Evolutionary conservation across 2,329 filamentous ascomycete species (phyloP), one percentile per base, ranked within the genome.

Genomic region (Colletotrichum truncatum): DNA sequence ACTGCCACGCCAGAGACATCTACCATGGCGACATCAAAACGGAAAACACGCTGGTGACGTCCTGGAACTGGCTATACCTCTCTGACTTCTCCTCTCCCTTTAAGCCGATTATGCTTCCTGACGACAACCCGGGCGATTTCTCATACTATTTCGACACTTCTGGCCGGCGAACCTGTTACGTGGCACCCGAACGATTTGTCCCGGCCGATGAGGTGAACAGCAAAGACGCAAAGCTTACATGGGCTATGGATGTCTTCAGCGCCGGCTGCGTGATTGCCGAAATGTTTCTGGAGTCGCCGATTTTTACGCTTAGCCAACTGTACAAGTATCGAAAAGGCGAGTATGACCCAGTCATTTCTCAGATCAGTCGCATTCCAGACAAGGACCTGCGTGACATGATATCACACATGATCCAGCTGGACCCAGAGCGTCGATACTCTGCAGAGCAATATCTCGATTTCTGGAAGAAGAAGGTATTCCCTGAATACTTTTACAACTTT

Each of bases 161-260:
- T 4, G 93, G 93, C 6, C 88, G 94, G 59, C 87, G 96, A 56
- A 98, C 94, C 4, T 99, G 96, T 79, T 98, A 99, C 73, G 84
- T 99, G 26, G 97, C 97, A 0, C 96, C 96, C 1, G 97, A 99
- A 76, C 86, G 96, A 41, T 99, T 99, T 75, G 84, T 96, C 16
- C 88, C 89, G 4, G 85, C 91, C 3, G 90, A 89, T 21, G 87
- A 91, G 69, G 85, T 88, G 18, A 85, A 89, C 6, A 87, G 90
- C 51, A 86, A 84, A 36, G 78, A 82, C 59, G 76, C 87, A 75
- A 82, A 88, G 80, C 79, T 89, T 73, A 89, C 85, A 4, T 98
- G 95, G 94, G 95, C 96, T 36, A 99, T 99, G 97, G 96, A 99
- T 75, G 91, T 99, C 34, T 99, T 99, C 81, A 98, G 96, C 77